Evolutionary conservation across 306 rosid species (phyloP).

Genomic region (Cyamopsis tetragonoloba): DNA sequence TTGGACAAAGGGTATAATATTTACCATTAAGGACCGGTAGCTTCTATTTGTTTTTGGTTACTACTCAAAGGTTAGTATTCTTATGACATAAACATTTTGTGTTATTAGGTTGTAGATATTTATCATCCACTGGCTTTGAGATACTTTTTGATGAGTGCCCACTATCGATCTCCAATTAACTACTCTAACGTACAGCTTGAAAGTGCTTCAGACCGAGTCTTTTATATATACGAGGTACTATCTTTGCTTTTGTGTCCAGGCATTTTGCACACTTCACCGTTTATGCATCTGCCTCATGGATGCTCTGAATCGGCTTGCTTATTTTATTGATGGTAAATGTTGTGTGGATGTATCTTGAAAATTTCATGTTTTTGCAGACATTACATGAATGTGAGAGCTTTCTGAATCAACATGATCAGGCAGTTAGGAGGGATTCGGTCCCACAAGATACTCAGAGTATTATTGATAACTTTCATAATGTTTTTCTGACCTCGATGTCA

Average conservation of each 20-base stretch:
- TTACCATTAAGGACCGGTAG: neutral
- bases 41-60: neutral
- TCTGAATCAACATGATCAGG: slow-evolving; percentile 54
- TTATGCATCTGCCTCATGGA: neutral
- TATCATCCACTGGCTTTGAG: slow-evolving; percentile 95
- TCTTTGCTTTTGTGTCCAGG: neutral
- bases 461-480: slow-evolving; percentile 48
- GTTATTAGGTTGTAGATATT: slow-evolving; percentile 67
- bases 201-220: slow-evolving; percentile 91
- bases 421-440: slow-evolving; percentile 48
- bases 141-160: slow-evolving; percentile 87
- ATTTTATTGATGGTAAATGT: neutral
- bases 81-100: slow-evolving; percentile 19
- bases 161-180: slow-evolving; percentile 91
- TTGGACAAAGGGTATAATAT: neutral
- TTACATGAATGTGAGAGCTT: slow-evolving; percentile 73
- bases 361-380: slow-evolving; percentile 54
- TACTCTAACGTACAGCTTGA: slow-evolving; percentile 77
- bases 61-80: slow-evolving; percentile 4
- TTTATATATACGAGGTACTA: slow-evolving; percentile 81
- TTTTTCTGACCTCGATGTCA: slow-evolving; percentile 72
- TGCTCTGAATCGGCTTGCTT: neutral
- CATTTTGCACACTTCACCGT: neutral
- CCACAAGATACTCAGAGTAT: slow-evolving; percentile 49
- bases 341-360: slow-evolving; percentile 18